These are phyloP conservation scores for Plasmodium yoelii DNA, from an alignment of 169 alveolate species.

Conservation along the genomic window DNA sequence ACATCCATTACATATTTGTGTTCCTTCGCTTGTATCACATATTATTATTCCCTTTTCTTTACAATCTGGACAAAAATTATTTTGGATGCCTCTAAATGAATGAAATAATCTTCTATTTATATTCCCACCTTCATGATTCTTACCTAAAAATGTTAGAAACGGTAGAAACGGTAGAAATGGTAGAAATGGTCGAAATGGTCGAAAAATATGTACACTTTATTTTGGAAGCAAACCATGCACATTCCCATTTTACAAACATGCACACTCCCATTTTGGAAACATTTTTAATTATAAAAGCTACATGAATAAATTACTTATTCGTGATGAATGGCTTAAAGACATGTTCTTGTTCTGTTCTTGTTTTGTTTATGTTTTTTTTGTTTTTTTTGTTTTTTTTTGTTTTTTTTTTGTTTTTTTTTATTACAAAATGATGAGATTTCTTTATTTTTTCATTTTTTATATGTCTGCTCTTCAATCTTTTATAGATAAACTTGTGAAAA, in stretches of 20 bases:
- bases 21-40: conserved; percentile 90
- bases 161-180: too few relatives aligned
- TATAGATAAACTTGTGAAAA: neutral
- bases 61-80: conserved; percentile 83
- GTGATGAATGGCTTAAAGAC: too few relatives aligned
- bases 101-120: conserved; percentile 56
- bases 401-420: too few relatives aligned
- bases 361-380: too few relatives aligned
- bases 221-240: too few relatives aligned
- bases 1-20: conserved; percentile 89
- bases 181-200: too few relatives aligned
- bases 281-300: too few relatives aligned
- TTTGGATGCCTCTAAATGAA: conserved; percentile 62
- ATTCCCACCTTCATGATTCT: neutral
- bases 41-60: conserved; percentile 84
- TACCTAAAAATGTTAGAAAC: neutral
- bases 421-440: conserved; percentile 48
- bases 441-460: conserved; percentile 8
- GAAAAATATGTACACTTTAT: neutral
- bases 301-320: conserved; percentile 11
- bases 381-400: too few relatives aligned
- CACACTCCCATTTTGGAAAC: too few relatives aligned
- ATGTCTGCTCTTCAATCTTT: neutral
- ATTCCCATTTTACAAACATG: too few relatives aligned
- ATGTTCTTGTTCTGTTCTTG: too few relatives aligned